Base-by-base conservation (phyloP, 768 basidiomycete genomes). In the Boletellus ananas region DNA sequence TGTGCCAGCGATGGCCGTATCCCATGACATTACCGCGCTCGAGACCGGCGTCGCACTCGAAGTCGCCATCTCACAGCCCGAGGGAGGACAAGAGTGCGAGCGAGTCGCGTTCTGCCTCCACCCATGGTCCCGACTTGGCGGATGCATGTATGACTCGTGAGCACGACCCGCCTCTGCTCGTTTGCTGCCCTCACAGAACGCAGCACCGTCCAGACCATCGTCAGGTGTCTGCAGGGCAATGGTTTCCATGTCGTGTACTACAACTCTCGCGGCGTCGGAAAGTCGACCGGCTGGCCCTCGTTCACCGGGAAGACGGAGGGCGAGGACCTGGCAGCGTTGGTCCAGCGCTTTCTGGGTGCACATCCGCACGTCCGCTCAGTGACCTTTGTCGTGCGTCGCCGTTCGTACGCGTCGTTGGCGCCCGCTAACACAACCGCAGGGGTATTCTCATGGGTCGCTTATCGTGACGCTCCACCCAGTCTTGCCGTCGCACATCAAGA, bases 121-220 rank as follows among this genome's bases (percentile, higher is more conserved):
- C 57, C 90, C 90, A 6, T 92, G 89, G 89, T 83, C 85, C n/a
- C 81, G 88, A 77, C 74, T 91, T 0, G 89, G 90, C 1, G 90
- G 89, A 14, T 74, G 70, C 44, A 87, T 84, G 80, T 64, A 82
- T 55, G 88, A 92, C 58, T 79, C 84, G 90, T 91, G 64, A 60
- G 87, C 75, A 49, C 35, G 20, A 21, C 41, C 7, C 18, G 16
- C 13, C 36, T 14, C 7, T 25, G 23, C n/a, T 25, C 5, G 12
- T 36, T 18, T 31, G 18, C 13, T 23, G 20, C 14, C 23, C 34
- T 13, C 38, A 21, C 20, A 14, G n/a, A 7, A 45, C 14, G 16
- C 45, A 59, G 57, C 41, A 60, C 60, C 8, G 13, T 59, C 40
- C 85, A 81, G 17, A 79, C 80, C 8, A 66, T 86, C 21, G 56